phyloP scores from a whole-genome alignment of 2,329 filamentous ascomycete genomes.

The Microthyrium microscopicum region DNA sequence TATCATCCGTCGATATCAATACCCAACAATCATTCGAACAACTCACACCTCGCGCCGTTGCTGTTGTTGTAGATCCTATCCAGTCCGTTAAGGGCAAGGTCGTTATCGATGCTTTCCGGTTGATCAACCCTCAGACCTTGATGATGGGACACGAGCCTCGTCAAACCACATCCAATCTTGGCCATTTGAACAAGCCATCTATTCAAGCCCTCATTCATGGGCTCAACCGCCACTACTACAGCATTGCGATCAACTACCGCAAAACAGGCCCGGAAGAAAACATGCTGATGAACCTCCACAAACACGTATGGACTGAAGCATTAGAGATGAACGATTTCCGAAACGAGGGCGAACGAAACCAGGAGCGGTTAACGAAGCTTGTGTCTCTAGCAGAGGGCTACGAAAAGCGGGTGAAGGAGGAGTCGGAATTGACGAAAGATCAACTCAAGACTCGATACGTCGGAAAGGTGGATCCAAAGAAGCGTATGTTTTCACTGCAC shows the following conservation, averaged over 20 bases:
- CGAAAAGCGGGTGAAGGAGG: slow-evolving; percentile 97
- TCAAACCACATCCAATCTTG: slow-evolving; percentile 93
- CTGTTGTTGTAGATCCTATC: slow-evolving; percentile 95
- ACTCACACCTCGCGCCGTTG: slow-evolving; percentile 87
- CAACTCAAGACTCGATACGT: slow-evolving; percentile 98
- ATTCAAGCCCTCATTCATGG: slow-evolving; percentile 98
- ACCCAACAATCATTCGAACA: slow-evolving; percentile 99
- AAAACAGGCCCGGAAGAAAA: slow-evolving; percentile 97
- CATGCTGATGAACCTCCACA: slow-evolving; percentile 99
- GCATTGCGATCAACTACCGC: slow-evolving; percentile 93
- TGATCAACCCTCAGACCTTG: slow-evolving; percentile 93
- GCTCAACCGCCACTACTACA: slow-evolving; percentile 97
- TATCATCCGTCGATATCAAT: slow-evolving; percentile 98
- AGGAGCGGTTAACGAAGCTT: slow-evolving; percentile 70
- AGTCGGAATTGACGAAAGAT: slow-evolving; percentile 91
- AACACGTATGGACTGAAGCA: slow-evolving; percentile 98
- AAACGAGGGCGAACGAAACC: slow-evolving; percentile 67
- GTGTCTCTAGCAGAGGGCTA: slow-evolving; percentile 88
- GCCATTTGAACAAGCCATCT: slow-evolving; percentile 97
- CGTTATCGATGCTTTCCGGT: slow-evolving; percentile 95
- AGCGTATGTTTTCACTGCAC: slow-evolving; percentile 40
- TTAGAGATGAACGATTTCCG: slow-evolving; percentile 94
- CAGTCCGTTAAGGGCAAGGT: slow-evolving; percentile 99
- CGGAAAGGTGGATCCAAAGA: slow-evolving; percentile 97
- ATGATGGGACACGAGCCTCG: slow-evolving; percentile 97